A percentile compares a stretch with the other conserved stretches of the same genome.
Evolutionary conservation across 768 basidiomycete species (phyloP).

Genomic region (Phanerodontia chrysosporium): DNA sequence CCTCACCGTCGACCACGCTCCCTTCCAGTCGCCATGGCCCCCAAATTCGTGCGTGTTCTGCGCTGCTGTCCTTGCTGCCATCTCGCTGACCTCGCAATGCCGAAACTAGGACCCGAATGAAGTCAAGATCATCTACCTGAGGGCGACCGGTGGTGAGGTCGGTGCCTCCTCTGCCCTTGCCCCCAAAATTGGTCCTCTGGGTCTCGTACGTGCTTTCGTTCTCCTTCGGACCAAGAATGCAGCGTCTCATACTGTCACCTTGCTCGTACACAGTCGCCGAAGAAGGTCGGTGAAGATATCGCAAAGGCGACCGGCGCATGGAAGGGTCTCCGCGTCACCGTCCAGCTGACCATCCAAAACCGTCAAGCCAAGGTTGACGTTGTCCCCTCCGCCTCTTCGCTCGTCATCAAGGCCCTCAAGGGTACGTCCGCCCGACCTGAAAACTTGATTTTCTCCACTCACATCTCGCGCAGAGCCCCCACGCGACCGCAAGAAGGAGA

Average conservation of each 20-base stretch:
- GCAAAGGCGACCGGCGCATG: constrained; percentile 97
- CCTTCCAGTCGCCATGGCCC: constrained; percentile 55
- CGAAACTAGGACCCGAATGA: constrained; percentile 86
- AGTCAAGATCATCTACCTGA: constrained; percentile 98
- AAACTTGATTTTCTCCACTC: background rate
- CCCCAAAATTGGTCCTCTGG: constrained; percentile 99
- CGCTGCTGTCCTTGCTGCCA: background rate
- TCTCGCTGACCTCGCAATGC: background rate
- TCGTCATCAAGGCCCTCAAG: constrained; percentile 97
- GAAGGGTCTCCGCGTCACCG: constrained; percentile 99
- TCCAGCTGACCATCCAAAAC: constrained; percentile 99
- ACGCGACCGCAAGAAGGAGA: constrained; percentile 99
- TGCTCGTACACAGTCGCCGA: constrained; percentile 71
- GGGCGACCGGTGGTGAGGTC: constrained; percentile 98
- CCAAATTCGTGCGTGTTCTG: constrained; percentile 59
- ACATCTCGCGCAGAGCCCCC: constrained; percentile 70
- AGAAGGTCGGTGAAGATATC: constrained; percentile 99
- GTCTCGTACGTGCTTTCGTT: constrained; percentile 68
- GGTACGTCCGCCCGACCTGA: constrained; percentile 47
- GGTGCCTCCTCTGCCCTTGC: constrained; percentile 98
- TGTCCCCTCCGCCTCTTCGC: constrained; percentile 94
- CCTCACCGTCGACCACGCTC: constrained; percentile 28
- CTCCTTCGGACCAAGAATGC: background rate
- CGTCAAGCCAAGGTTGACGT: constrained; percentile 97
- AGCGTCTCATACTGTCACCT: constrained; percentile 12